phyloP scores from a whole-genome alignment of 345 rosid genomes.

The Alliaria petiolata region DNA sequence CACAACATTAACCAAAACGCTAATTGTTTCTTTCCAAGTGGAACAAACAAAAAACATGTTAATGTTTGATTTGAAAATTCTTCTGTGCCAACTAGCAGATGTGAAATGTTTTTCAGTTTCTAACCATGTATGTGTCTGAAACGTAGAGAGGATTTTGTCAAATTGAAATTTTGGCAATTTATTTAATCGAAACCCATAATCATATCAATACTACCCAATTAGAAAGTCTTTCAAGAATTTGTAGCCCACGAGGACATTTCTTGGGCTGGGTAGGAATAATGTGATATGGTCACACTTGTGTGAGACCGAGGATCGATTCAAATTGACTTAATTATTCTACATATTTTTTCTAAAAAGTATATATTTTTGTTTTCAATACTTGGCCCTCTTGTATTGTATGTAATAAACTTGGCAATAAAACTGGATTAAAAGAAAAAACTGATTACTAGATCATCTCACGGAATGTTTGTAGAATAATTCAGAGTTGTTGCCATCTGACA shows the following conservation, averaged over 20 bases:
- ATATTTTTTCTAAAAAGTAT: background rate
- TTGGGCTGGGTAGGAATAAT: background rate
- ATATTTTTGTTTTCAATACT: no score
- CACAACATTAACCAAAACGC: no score
- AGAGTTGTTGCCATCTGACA: conserved; percentile 20
- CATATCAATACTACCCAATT: no score
- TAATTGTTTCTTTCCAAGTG: background rate
- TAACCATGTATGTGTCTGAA: background rate
- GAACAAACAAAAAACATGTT: background rate
- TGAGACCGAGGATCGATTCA: background rate
- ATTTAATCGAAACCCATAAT: background rate
- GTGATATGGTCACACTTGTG: background rate
- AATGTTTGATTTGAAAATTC: background rate
- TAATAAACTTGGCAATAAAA: background rate
- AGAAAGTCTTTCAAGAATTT: background rate
- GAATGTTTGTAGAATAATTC: conserved; percentile 27
- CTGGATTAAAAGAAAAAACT: background rate
- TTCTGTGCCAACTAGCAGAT: background rate
- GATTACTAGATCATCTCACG: background rate
- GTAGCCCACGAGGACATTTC: background rate
- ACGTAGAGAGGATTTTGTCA: background rate
- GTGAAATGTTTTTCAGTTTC: background rate
- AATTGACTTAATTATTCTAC: background rate
- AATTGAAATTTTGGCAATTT: background rate
- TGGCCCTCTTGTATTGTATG: no score